Percentiles rank a stretch among this genome's conserved stretches.
Conservation (phyloP, 768 basidiomycete genomes). For the Dentipellis fragilis region DNA sequence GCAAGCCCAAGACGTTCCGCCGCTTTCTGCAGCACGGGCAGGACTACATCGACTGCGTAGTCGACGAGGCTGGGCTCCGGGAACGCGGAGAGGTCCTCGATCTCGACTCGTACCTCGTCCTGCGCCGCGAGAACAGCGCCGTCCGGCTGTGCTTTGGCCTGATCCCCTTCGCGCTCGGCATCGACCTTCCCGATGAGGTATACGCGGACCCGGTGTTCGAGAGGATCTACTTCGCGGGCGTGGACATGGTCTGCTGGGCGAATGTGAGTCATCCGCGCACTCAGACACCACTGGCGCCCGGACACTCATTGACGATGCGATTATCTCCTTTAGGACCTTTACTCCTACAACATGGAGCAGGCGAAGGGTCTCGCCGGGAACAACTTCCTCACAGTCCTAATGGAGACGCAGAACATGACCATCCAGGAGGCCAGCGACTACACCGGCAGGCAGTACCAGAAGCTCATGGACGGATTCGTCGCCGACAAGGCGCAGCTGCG, state of each 20-base stretch:
- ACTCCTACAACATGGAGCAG: conserved; percentile 69
- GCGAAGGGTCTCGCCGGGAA: conserved; percentile 53
- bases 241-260: conserved; percentile 60
- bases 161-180: conserved; percentile 48
- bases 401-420: conserved; percentile 40
- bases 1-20: conserved; percentile 35
- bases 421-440: conserved; percentile 53
- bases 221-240: conserved; percentile 45
- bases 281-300: no score
- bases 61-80: conserved; percentile 52
- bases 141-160: conserved; percentile 54
- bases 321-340: conserved; percentile 40
- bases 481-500: conserved; percentile 34
- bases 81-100: conserved; percentile 45
- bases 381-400: conserved; percentile 61
- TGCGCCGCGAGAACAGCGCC: conserved; percentile 64
- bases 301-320: not conserved
- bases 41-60: conserved; percentile 48
- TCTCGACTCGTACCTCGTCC: conserved; percentile 39
- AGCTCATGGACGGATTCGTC: conserved; percentile 41
- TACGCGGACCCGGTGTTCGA: conserved; percentile 46
- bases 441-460: conserved; percentile 39
- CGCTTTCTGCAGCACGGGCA: conserved; percentile 45
- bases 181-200: conserved; percentile 55
- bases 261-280: conserved; percentile 35